Base-by-base conservation (phyloP, 2,329 filamentous ascomycete species). In the Bipolaris gigantea region DNA sequence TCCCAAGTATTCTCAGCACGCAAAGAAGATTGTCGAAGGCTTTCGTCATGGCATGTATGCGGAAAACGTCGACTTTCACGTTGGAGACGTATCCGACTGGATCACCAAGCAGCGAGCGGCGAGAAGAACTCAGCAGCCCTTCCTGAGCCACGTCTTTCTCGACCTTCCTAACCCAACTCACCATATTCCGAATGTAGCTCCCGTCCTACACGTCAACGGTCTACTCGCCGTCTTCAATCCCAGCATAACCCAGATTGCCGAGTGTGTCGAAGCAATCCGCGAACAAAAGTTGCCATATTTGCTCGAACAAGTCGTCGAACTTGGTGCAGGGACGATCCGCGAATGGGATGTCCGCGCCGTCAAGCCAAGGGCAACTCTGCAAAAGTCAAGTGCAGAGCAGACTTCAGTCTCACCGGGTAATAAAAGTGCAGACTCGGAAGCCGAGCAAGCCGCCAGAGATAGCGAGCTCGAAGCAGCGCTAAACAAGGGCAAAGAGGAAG, bases 171-270 rank as follows among this genome's bases (percentile, higher is more conserved):
- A 79, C 27, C 81, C 86, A 2, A 78, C 89, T 48, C 60, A 70
- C 10, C 79, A 83, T 57, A 57, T 85, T 15, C 73, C 75, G 1
- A 75, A 76, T 23, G 77, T 87, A 19, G 75, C 81, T 5, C 68
- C 78, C n/a, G 83, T 85, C 13, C 73, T 94, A 48, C 83, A 82
- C 35, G 79, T 82, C 1, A 83, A 89, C 64, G 89, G 86, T 0
- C 76, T 83, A 8, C 76, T 93, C 30, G 78, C 88, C 13, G 80
- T 91, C 1, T 94, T 92, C 75, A 86, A 85, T 60, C 90, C 90
- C 0, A 90, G 85, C 63, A 85, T 94, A 54, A 92, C 89, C 9
- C 90, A 93, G 71, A 88, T 93, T 50, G 85, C 81, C 36, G 81
- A 85, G 5, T 89, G 87, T 54, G 77, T 87, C 25, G 75, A 81